Conservation (phyloP, 805 yeast genomes). For the Starmera dryadoides region DNA sequence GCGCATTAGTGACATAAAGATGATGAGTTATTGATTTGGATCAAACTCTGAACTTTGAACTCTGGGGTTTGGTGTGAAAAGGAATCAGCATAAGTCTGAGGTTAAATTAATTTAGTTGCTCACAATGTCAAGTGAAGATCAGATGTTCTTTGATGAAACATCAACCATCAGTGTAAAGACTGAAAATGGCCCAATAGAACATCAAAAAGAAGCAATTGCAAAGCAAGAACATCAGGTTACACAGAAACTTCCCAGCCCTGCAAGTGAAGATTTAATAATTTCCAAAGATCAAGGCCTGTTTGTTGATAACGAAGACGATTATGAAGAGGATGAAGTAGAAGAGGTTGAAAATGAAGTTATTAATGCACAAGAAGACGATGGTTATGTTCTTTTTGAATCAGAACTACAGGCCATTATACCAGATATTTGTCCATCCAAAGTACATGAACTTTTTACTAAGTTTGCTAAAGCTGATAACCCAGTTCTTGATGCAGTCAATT, state of each 20-base stretch:
- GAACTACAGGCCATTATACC: conserved; percentile 29
- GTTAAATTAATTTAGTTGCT: too few relatives aligned
- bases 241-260: background rate
- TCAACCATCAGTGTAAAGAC: too few relatives aligned
- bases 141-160: too few relatives aligned
- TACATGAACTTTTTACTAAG: conserved; percentile 19
- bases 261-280: too few relatives aligned
- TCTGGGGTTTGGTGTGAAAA: too few relatives aligned
- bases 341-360: conserved; percentile 9
- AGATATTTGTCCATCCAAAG: conserved; percentile 17
- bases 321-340: conserved; percentile 7
- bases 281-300: too few relatives aligned
- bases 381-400: conserved; percentile 20
- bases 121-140: too few relatives aligned
- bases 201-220: background rate
- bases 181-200: background rate
- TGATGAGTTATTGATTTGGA: too few relatives aligned
- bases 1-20: too few relatives aligned
- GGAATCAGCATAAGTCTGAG: too few relatives aligned
- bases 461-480: conserved; percentile 21
- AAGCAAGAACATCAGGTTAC: conserved; percentile 5
- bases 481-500: conserved; percentile 31
- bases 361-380: conserved; percentile 8
- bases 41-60: too few relatives aligned
- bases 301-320: background rate